Base-by-base conservation (phyloP, 371 early-diverging fungal species). In the Chytridium lagenaria region DNA sequence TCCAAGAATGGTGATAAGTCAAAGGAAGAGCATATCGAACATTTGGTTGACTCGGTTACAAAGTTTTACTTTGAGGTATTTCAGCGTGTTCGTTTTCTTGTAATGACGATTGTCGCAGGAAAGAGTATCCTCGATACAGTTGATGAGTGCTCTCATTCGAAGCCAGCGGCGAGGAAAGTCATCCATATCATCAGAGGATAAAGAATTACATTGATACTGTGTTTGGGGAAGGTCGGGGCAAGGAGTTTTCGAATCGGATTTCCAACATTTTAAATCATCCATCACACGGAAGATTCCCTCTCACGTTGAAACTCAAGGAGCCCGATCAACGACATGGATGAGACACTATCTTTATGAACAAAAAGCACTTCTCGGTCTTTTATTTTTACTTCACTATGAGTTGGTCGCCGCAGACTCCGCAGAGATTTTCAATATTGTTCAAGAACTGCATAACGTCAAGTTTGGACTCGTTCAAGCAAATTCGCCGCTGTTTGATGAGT, bases 381-480 rank as follows among this genome's bases (percentile, higher is more conserved):
- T 81, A 12, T 79, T 84, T 70, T n/a, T 77, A 31, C 33, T 78
- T 30, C 77, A 70, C 57, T 81, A 80, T 68, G 70, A 72, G 52
- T 36, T 49, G 1, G 52, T 51, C 19, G 49, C 65, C 0, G 59
- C 50, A 30, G 23, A 40, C 10, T 64, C 80, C 26, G 51, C 50
- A 10, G 16, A 59, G 5, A 70, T 70, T 30, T 40, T 64, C 22
- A n/a, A 57, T 38, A n/a, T 78, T 26, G 28, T 79, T 28, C 39
- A 33, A 23, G 49, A 7, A 1, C 33, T 81, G 2, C 37, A 75
- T 23, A 7, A 19, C 7, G 15, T 33, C 22, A 31, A 36, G 3
- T 79, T 81, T 66, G 81, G 76, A 2, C 71, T 74, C 2, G 59
- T 66, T 1, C 84, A 84, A 63, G 57, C 77, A 33, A 80, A 78